Conservation (phyloP, 2,329 filamentous ascomycete genomes). For the Aspergillus alliaceus region DNA sequence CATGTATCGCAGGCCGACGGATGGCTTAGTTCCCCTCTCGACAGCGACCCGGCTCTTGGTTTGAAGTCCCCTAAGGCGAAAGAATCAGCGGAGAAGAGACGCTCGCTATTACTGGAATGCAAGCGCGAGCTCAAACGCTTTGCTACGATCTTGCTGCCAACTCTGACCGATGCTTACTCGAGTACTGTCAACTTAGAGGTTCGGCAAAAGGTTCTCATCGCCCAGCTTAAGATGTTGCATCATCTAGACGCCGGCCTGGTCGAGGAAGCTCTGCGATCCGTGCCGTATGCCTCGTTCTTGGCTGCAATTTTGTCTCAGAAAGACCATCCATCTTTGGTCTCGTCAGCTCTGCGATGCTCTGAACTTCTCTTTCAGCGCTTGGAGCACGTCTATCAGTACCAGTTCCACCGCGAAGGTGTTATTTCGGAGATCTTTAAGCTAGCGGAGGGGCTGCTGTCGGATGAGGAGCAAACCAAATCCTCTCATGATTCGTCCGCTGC, state of each 20-base stretch:
- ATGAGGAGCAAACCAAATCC: slow-evolving; percentile 19
- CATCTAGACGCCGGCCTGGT: slow-evolving; percentile 86
- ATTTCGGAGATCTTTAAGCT: slow-evolving; percentile 87
- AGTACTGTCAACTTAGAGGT: slow-evolving; percentile 96
- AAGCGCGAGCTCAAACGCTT: slow-evolving; percentile 86
- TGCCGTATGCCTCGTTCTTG: slow-evolving; percentile 93
- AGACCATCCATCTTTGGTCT: slow-evolving; percentile 84
- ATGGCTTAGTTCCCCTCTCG: slow-evolving; percentile 45
- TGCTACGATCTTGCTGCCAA: slow-evolving; percentile 88
- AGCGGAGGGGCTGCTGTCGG: slow-evolving; percentile 49
- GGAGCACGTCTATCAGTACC: slow-evolving; percentile 86
- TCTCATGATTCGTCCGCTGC: slow-evolving; percentile 13
- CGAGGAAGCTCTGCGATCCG: slow-evolving; percentile 78
- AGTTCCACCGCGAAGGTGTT: slow-evolving; percentile 95
- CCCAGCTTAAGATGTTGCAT: slow-evolving; percentile 97
- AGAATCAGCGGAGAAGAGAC: slow-evolving; percentile 70
- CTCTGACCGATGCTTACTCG: slow-evolving; percentile 92
- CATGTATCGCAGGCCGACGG: slow-evolving; percentile 54
- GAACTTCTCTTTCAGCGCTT: slow-evolving; percentile 83
- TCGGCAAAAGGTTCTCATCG: slow-evolving; percentile 88
- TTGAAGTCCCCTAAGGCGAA: slow-evolving; percentile 40
- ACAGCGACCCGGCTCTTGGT: slow-evolving; percentile 44
- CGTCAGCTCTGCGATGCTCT: slow-evolving; percentile 82
- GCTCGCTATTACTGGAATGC: slow-evolving; percentile 80
- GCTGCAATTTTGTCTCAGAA: slow-evolving; percentile 94